Evolutionary conservation across 108 stramenopile genomes (phyloP).

Genomic region (Asterionellopsis glacialis): DNA sequence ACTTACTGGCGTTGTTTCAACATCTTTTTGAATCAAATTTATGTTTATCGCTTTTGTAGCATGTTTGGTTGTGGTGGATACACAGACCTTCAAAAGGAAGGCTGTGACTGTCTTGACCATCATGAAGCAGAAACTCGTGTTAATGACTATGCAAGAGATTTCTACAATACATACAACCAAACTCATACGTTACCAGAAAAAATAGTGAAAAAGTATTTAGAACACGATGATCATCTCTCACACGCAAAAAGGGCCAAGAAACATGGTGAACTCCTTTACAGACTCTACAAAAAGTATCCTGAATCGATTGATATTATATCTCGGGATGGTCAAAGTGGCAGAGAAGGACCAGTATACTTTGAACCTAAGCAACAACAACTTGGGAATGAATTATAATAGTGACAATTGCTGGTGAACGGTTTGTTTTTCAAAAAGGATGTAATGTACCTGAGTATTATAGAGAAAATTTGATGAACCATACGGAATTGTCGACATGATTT

Average conservation of each 20-base stretch:
- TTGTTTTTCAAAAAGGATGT: too few species aligned
- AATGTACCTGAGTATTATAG: too few species aligned
- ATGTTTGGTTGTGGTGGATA: conserved; percentile 24
- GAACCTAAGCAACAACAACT: too few species aligned
- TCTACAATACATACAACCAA: conserved; percentile 11
- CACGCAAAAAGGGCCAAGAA: background rate
- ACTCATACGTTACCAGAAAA: conserved; percentile 4
- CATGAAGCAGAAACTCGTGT: conserved; percentile 5
- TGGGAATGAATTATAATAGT: too few species aligned
- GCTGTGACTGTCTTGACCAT: conserved; percentile 13
- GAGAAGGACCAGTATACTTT: background rate
- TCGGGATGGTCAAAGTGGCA: conserved; percentile 10
- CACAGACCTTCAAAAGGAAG: conserved; percentile 13
- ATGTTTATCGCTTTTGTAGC: too few species aligned
- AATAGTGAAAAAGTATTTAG: background rate
- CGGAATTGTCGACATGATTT: too few species aligned
- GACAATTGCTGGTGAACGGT: too few species aligned
- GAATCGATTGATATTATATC: conserved; percentile 13
- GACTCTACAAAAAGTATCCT: conserved; percentile 14
- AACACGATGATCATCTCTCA: background rate
- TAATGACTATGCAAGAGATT: conserved; percentile 6
- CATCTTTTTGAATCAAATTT: too few species aligned
- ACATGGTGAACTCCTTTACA: conserved; percentile 15
- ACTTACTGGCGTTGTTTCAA: too few species aligned
- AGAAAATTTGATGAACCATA: too few species aligned